Base-by-base conservation (phyloP, 257 asterid species). In the Sherardia arvensis region DNA sequence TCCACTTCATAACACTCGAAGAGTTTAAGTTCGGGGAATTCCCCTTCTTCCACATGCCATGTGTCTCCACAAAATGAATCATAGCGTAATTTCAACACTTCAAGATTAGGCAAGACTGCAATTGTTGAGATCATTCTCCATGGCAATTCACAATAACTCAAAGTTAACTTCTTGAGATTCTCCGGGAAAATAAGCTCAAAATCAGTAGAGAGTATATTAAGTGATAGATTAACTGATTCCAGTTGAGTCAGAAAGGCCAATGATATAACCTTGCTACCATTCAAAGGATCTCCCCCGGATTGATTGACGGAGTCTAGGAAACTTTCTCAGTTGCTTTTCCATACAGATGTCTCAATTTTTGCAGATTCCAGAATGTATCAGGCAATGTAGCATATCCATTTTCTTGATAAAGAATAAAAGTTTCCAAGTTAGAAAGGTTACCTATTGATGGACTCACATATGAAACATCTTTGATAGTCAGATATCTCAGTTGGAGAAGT, bases 1-100 rank as follows among this genome's bases (percentile, higher is more conserved):
- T 58, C 71, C 70, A 70, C 59, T 11, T 27, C 17, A 28, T 22
- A 47, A 70, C 15, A 4, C 74, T 45, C 48, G 23, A 40, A n/a
- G n/a, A 40, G 15, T 40, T 14, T 40, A 40, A 40, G 48, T 40
- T 40, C 1, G 1, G 48, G 48, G 48, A 40, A 40, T 40, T 40
- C 48, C 4, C 48, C 48, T 40, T 40, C 48, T 40, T 40, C 48
- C 32, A 55, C 49, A 3, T 71, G 33, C 66, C 70, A 71, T 11
- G 3, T 26, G 26, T 26, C 23, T 6, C 69, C 70, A 17, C 7
- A 22, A 23, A 57, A 57, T 0, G 22, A 5, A 36, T 45, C 21
- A 3, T 17, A 4, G 0, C 0, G 9, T 22, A 63, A 34, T 64
- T 62, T 64, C 22, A 70, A 59, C 6, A 64, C 69, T 32, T 53